phyloP scores from a whole-genome alignment of 306 rosid species.

The Cotoneaster glaucophyllus region DNA sequence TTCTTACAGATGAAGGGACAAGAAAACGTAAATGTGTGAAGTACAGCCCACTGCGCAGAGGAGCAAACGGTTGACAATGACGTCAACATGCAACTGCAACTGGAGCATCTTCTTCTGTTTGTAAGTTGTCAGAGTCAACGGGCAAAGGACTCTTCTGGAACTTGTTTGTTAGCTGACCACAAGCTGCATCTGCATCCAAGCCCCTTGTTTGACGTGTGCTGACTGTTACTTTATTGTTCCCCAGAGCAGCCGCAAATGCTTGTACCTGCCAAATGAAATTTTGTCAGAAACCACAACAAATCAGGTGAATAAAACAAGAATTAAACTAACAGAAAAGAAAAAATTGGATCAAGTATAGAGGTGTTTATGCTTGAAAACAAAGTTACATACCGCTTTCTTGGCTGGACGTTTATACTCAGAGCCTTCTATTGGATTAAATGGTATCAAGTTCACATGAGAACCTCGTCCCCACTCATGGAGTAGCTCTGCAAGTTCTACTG shows the following conservation, averaged over 20 bases:
- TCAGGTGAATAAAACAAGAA: background rate
- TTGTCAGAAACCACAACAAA: background rate
- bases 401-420: constrained; percentile 82
- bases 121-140: constrained; percentile 35
- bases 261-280: constrained; percentile 40
- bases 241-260: constrained; percentile 75
- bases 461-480: constrained; percentile 57
- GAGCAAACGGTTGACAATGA: background rate
- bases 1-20: constrained; percentile 3
- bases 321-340: background rate
- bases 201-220: constrained; percentile 90
- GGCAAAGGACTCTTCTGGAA: constrained; percentile 80
- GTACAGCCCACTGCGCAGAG: constrained; percentile 3
- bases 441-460: constrained; percentile 90
- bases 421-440: constrained; percentile 91
- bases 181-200: constrained; percentile 92
- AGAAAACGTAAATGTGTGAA: constrained; percentile 8
- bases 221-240: constrained; percentile 61
- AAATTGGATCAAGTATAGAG: background rate
- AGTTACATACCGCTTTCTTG: constrained; percentile 66
- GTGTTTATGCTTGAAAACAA: background rate
- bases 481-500: constrained; percentile 73
- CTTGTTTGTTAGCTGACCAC: constrained; percentile 87
- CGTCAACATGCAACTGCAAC: constrained; percentile 52
- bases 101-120: constrained; percentile 45